Evolutionary conservation across 1,284 basidiomycete genomes (phyloP), one percentile per base, ranked within the genome.

Genomic region (Cutaneotrichosporon arboriforme): DNA sequence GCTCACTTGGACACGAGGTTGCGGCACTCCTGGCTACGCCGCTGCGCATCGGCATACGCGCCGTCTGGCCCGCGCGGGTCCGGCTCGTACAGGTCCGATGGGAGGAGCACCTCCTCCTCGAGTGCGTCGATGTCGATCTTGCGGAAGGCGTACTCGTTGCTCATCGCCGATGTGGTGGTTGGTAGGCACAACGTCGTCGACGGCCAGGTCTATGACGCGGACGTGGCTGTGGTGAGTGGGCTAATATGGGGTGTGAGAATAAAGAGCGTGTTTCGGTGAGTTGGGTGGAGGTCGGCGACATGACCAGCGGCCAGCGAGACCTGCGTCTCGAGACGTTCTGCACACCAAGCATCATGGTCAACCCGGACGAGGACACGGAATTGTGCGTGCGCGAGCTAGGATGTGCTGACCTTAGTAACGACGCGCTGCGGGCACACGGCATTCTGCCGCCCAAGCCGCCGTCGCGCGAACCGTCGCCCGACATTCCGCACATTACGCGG

Each of bases 361-460:
- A 91, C 70, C 81, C 86, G 8, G 81, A 90, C 79, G 86, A 91
- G 77, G 90, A 94, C 71, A 92, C 90, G 1, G 90, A 93, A 80
- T 93, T 92, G 90, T 90, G 70, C 75, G 87, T 74, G 31, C 51
- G 21, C 10, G 14, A n/a, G 13, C n/a, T 14, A 13, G 15, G 8
- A n/a, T 31, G 26, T 31, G 35, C 51, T 53, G 42, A 51, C 46
- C 33, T 4, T 70, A 93, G 90, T 75, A 93, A 96, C 75, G 92
- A 93, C 69, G 88, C 87, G 31, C 83, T 96, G 9, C 87, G 91
- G 52, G 88, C 89, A 65, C 83, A 92, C 66, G 91, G 91, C 36
- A 93, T 96, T 65, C 77, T 96, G 18, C 90, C 91, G 7, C 86
- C 86, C 0, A 83, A 81, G 53, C 81, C 83, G 49, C 74, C 81